Base-by-base conservation (phyloP, 2,329 filamentous ascomycete species). In the Xylaria sp. region DNA sequence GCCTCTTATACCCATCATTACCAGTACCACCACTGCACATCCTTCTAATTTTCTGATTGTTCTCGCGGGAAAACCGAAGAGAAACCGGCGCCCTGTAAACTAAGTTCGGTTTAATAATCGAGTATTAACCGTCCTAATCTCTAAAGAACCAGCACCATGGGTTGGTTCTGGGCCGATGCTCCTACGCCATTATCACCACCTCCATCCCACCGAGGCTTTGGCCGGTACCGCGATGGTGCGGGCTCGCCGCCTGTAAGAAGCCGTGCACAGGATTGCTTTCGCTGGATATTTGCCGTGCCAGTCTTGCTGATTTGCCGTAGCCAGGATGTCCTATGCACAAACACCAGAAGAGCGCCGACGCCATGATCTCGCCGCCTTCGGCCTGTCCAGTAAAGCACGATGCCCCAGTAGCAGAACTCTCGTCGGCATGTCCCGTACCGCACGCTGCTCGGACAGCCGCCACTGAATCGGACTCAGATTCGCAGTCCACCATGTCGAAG, bases 101-200 rank as follows among this genome's bases (percentile, higher is more conserved):
- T 23, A 37, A 23, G 1, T 46, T 9, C 8, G 10, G 1, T 10
- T 37, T 37, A 37, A 37, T 37, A 37, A 37, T 37, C 18, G n/a
- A 18, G 7, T 46, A 18, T 44, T 44, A 44, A 44, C 10, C 10
- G 12, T n/a, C 18, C 20, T 54, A 34, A 5, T 28, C 41, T 46
- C 28, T 28, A 28, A 28, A 52, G 20, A 48, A 9, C 12, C 18
- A 39, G 18, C n/a, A 71, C 46, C 67, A 90, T 90, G 88, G 88
- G 88, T 73, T 89, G 88, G 88, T 90, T 90, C 75, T 90, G 88
- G 88, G 86, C 87, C 69, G 88, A 90, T 70, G 70, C 81, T 55
- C 76, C 84, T 64, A 74, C 62, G 56, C 69, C 66, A 65, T 70
- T 46, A 4, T 46, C 41, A 7, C 18, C 72, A 44, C 66, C 72